Conservation (phyloP, 1,284 basidiomycete species). For the Mycosarcoma maydis region DNA sequence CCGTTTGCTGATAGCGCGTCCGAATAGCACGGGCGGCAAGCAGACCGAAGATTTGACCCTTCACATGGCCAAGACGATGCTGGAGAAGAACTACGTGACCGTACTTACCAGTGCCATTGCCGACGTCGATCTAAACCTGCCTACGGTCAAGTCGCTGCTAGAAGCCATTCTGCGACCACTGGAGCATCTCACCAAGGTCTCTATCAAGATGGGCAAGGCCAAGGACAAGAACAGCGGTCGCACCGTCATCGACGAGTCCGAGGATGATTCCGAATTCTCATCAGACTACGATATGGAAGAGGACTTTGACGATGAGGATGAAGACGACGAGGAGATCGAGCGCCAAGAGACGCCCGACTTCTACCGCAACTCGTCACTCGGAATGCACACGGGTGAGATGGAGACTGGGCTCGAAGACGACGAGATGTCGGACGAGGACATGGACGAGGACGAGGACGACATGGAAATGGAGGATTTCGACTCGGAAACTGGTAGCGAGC, state of each 20-base stretch:
- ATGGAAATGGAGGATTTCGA: conserved; percentile 81
- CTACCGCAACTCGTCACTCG: conserved; percentile 94
- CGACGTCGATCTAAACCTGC: conserved; percentile 95
- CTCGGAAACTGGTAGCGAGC: conserved; percentile 52
- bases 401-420: conserved; percentile 71
- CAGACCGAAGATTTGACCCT: conserved; percentile 80
- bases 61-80: conserved; percentile 95
- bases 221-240: conserved; percentile 32
- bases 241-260: conserved; percentile 38
- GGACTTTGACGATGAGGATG: conserved; percentile 69
- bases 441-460: conserved; percentile 90
- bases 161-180: conserved; percentile 86
- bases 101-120: conserved; percentile 87
- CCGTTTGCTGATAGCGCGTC: conserved; percentile 82
- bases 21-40: conserved; percentile 68
- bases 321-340: conserved; percentile 70
- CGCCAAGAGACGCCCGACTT: conserved; percentile 90
- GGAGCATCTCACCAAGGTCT: conserved; percentile 91
- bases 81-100: conserved; percentile 95
- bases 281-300: conserved; percentile 52
- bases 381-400: conserved; percentile 77
- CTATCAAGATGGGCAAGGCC: conserved; percentile 93
- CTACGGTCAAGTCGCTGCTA: conserved; percentile 85
- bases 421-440: conserved; percentile 86
- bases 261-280: conserved; percentile 36